Evolutionary conservation across 163 green algal genomes (phyloP), one percentile per base, ranked within the genome.

Genomic region (Picocystis sp.): DNA sequence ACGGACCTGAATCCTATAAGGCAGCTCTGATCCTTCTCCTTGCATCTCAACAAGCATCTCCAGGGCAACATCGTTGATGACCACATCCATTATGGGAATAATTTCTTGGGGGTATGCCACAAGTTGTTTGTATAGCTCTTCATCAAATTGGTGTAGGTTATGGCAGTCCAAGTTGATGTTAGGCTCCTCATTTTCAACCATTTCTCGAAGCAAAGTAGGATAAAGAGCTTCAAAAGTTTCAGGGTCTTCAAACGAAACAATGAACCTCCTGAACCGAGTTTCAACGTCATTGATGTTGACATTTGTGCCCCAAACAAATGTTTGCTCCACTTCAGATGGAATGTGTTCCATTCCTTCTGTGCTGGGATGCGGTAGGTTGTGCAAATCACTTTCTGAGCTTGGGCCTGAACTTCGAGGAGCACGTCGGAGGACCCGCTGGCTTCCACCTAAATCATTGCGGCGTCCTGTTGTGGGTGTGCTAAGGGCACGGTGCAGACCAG

Each of bases 221-320:
- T 54, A 52, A 50, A 33, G 14, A 5, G 48, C 44, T 24, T 54
- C 47, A 13, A 54, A 33, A 15, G 47, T 35, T 19, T 35, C 15
- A 3, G 17, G 25, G 13, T 67, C 60, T 23, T 57, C 64, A 58
- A 81, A 89, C 41, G 56, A 50, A 11, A 54, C 48, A 9, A 92
- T 53, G 66, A 94, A 94, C 23, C 63, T 49, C 21, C 60, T 61
- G 23, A 88, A 78, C 1, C 70, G 66, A 45, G 57, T 57, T n/a
- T 54, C 56, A 14, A 80, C 57, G 44, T 75, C 52, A 3, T 66
- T 45, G 17, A 76, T 63, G 49, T 75, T 79, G 29, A 94, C 63
- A 51, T 75, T 80, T 33, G 84, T 94, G 35, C 84, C 84, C 84
- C 84, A 94, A 21, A 94, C 75, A 56, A 71, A 89, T 11, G 72